Conservation (phyloP, 192 early-diverging fungal species). For the Piromyces sp. region DNA sequence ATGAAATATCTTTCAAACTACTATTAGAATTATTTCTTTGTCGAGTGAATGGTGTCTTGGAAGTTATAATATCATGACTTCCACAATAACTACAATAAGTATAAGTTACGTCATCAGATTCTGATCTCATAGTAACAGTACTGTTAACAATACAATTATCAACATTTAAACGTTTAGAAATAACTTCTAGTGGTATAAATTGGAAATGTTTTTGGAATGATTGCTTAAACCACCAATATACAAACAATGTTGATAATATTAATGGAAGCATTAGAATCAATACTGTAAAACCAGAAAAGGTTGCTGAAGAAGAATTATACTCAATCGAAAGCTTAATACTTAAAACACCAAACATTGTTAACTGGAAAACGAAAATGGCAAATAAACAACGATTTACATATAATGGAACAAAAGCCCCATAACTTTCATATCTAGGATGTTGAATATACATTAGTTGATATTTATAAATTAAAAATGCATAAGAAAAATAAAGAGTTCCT, state of each 20-base stretch:
- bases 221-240: background rate
- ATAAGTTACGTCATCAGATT: background rate
- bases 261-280: background rate
- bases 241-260: background rate
- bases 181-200: background rate
- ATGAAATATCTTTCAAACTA: background rate
- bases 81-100: background rate
- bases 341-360: slow-evolving; percentile 32
- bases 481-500: slow-evolving; percentile 43
- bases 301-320: background rate
- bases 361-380: slow-evolving; percentile 36
- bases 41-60: background rate
- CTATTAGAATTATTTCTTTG: background rate
- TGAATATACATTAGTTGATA: slow-evolving; percentile 49
- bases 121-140: background rate
- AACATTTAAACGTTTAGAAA: background rate
- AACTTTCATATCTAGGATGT: slow-evolving; percentile 28
- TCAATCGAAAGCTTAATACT: slow-evolving; percentile 13
- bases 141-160: background rate
- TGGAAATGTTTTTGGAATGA: background rate
- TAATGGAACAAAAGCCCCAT: slow-evolving; percentile 28
- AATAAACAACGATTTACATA: slow-evolving; percentile 35
- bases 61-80: background rate
- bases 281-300: background rate
- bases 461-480: slow-evolving; percentile 49